These are phyloP conservation scores for Dictyostelium intermedium DNA, from an alignment of 78 protist species.

Conservation along the genomic window DNA sequence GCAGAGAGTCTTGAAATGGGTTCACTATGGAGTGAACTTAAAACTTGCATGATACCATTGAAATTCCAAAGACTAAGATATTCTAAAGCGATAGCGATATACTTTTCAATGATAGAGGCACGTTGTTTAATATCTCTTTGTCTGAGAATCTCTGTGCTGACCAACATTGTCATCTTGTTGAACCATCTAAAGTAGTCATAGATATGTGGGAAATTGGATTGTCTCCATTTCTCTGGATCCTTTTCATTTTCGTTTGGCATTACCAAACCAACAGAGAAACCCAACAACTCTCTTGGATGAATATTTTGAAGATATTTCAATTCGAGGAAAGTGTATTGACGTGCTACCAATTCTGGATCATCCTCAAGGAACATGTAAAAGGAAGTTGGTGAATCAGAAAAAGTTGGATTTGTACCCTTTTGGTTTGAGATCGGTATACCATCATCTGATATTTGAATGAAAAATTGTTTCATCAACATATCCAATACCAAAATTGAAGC, in stretches of 20 bases:
- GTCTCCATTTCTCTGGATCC: conserved; percentile 24
- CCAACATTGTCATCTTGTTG: conserved; percentile 63
- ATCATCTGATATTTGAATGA: conserved; percentile 22
- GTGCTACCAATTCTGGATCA: conserved; percentile 58
- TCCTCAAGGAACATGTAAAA: conserved; percentile 45
- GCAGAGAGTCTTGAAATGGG: conserved; percentile 41
- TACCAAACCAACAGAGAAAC: conserved; percentile 61
- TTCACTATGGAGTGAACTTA: conserved; percentile 56
- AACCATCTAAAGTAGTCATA: conserved; percentile 65
- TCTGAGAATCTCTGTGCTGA: conserved; percentile 56
- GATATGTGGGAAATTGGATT: conserved; percentile 62
- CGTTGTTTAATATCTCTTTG: conserved; percentile 52
- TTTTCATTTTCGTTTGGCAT: conserved; percentile 40
- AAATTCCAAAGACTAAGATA: conserved; percentile 70
- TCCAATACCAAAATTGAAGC: conserved; percentile 30
- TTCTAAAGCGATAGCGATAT: conserved; percentile 44
- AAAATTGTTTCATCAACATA: conserved; percentile 21
- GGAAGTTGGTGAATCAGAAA: background rate
- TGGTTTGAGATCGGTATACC: background rate
- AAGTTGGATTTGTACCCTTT: background rate
- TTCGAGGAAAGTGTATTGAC: conserved; percentile 53
- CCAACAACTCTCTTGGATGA: conserved; percentile 68
- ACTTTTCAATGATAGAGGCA: conserved; percentile 11
- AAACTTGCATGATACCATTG: conserved; percentile 77
- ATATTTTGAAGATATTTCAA: conserved; percentile 34